Evolutionary conservation across 148 eudicot genomes (phyloP).

Genomic region (Heliosperma pusillum): DNA sequence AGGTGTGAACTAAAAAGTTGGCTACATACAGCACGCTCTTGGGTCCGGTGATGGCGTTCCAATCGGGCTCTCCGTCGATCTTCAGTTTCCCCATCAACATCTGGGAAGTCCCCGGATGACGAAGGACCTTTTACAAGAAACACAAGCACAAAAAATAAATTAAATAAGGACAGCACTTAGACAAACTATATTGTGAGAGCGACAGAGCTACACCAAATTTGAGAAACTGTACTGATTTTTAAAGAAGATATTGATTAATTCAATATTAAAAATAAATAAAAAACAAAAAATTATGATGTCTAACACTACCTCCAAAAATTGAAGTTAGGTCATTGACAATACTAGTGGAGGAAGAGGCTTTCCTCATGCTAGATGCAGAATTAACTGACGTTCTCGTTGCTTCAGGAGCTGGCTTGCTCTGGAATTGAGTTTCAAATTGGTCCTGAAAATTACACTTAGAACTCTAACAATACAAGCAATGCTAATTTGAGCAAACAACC

Average conservation of each 20-base stretch:
- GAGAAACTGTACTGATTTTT: no score
- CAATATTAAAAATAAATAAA: not conserved
- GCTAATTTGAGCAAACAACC: constrained; percentile 6
- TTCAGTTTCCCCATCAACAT: constrained; percentile 42
- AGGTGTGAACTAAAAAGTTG: not conserved
- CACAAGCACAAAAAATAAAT: not conserved
- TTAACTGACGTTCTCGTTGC: constrained; percentile 32
- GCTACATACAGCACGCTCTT: constrained; percentile 48
- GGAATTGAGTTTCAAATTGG: constrained; percentile 37
- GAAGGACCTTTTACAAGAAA: constrained; percentile 33
- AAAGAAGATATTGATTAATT: no score
- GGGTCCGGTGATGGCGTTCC: constrained; percentile 50
- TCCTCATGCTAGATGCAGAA: constrained; percentile 37
- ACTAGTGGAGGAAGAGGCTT: constrained; percentile 44
- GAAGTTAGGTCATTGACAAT: constrained; percentile 47
- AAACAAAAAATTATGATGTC: no score
- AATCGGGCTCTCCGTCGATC: constrained; percentile 47
- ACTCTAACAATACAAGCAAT: not conserved
- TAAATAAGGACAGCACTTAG: not conserved
- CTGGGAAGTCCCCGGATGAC: constrained; percentile 37
- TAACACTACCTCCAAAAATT: constrained; percentile 41
- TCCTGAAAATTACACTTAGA: constrained; percentile 22
- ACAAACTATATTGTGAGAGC: not conserved
- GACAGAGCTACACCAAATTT: not conserved
- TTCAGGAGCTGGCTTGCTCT: constrained; percentile 37